A percentile compares a stretch with the other conserved stretches of the same genome.
Evolutionary conservation across 306 rosid genomes (phyloP).

Genomic region (Glycine tomentella): DNA sequence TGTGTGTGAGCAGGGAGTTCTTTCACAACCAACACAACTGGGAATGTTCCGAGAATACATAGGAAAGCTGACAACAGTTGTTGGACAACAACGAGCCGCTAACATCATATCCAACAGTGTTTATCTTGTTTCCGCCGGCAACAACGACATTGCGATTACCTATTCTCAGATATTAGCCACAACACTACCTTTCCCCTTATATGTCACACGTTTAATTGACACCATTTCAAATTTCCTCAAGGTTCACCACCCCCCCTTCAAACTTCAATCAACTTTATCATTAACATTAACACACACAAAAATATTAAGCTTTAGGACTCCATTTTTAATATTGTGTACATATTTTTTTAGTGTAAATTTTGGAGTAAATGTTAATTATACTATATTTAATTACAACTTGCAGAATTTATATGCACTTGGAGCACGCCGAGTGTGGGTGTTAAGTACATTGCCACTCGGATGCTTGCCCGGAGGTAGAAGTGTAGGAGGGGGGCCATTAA

Average conservation of each 20-base stretch:
- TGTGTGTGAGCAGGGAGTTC: constrained; percentile 16
- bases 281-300: no score
- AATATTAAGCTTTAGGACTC: no score
- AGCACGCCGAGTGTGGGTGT: constrained; percentile 47
- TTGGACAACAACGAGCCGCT: constrained; percentile 42
- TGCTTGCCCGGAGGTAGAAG: constrained; percentile 53
- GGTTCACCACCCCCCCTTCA: no score
- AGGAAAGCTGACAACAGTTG: constrained; percentile 25
- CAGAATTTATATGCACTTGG: constrained; percentile 32
- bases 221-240: no score
- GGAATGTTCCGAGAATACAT: constrained; percentile 46
- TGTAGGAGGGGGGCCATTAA: not conserved
- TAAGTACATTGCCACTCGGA: constrained; percentile 53
- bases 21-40: constrained; percentile 32
- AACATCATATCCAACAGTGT: constrained; percentile 46
- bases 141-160: constrained; percentile 54
- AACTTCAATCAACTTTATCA: no score
- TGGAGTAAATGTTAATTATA: no score
- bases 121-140: constrained; percentile 47
- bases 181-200: no score
- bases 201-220: no score
- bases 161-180: not conserved
- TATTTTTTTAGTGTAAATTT: no score
- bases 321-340: no score
- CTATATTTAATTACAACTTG: no score